phyloP scores from a whole-genome alignment of 129 eudicot genomes.

The Solidago caesia region DNA sequence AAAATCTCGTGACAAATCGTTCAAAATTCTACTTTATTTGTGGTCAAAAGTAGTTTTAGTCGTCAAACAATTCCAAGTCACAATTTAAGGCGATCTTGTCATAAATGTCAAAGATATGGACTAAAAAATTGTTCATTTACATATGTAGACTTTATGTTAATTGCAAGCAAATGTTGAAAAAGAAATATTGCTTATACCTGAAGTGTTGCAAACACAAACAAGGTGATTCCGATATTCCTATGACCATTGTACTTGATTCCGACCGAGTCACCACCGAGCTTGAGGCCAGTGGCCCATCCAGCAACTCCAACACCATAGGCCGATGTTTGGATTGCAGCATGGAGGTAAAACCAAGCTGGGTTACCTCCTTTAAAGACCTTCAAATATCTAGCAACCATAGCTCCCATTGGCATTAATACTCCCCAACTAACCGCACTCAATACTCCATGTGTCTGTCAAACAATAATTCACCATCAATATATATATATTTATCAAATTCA shows the following conservation, averaged over 20 bases:
- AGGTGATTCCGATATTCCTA: conserved; percentile 70
- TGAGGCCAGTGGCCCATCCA: conserved; percentile 47
- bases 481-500: too few species aligned
- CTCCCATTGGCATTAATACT: conserved; percentile 45
- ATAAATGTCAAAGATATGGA: conserved; percentile 4
- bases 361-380: conserved; percentile 37
- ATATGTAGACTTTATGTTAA: background rate
- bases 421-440: conserved; percentile 53
- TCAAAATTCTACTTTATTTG: background rate
- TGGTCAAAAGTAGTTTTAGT: background rate
- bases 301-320: conserved; percentile 43
- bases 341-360: conserved; percentile 50
- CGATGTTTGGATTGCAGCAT: conserved; percentile 36
- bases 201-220: conserved; percentile 78
- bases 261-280: conserved; percentile 34
- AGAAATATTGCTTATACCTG: conserved; percentile 46
- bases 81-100: background rate
- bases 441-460: conserved; percentile 39
- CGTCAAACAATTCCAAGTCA: background rate
- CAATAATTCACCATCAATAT: background rate
- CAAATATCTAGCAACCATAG: conserved; percentile 42
- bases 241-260: conserved; percentile 50
- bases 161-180: conserved; percentile 20
- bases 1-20: background rate
- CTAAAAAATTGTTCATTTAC: background rate